Percentiles rank a stretch among this genome's conserved stretches.
Conservation (phyloP, 2,329 filamentous ascomycete species). For the Phoma sp. region DNA sequence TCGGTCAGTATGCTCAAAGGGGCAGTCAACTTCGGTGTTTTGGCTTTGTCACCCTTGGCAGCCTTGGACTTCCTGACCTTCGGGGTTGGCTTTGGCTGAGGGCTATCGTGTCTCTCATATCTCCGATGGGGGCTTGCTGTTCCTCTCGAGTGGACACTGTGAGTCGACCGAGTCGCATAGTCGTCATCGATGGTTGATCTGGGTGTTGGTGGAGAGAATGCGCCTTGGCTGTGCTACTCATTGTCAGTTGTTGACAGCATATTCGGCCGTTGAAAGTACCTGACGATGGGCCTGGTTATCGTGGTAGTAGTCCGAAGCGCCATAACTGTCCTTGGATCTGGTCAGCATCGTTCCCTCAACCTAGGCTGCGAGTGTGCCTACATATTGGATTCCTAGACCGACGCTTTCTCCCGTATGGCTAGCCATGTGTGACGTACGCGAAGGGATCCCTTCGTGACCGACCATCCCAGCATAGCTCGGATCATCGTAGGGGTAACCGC, state of each 20-base stretch:
- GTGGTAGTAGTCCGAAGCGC: slow-evolving; percentile 35
- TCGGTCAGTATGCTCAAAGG: slow-evolving; percentile 75
- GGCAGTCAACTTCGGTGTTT: slow-evolving; percentile 63
- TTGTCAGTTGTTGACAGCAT: slow-evolving; percentile 24
- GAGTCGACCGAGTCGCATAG: slow-evolving; percentile 45
- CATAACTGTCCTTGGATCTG: slow-evolving; percentile 40
- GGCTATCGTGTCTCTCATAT: slow-evolving; percentile 28
- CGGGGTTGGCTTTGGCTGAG: slow-evolving; percentile 37
- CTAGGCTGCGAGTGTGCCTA: slow-evolving; percentile 22
- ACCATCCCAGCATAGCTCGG: slow-evolving; percentile 36
- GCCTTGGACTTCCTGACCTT: slow-evolving; percentile 54
- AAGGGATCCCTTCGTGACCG: slow-evolving; percentile 36
- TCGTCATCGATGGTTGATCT: slow-evolving; percentile 51
- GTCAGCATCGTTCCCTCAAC: slow-evolving; percentile 26
- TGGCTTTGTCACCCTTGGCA: slow-evolving; percentile 52
- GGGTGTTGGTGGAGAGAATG: slow-evolving; percentile 52
- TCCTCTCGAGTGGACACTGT: slow-evolving; percentile 40
- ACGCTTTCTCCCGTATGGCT: slow-evolving; percentile 28
- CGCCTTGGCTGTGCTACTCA: slow-evolving; percentile 31
- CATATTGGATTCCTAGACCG: slow-evolving; percentile 43
- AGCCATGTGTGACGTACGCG: slow-evolving; percentile 35
- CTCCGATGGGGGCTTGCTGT: slow-evolving; percentile 34
- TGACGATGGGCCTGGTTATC: slow-evolving; percentile 34
- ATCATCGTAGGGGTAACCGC: slow-evolving; percentile 46
- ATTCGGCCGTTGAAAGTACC: slow-evolving; percentile 24